phyloP scores from a whole-genome alignment of 108 stramenopile genomes.

The Conticribra weissflogii region DNA sequence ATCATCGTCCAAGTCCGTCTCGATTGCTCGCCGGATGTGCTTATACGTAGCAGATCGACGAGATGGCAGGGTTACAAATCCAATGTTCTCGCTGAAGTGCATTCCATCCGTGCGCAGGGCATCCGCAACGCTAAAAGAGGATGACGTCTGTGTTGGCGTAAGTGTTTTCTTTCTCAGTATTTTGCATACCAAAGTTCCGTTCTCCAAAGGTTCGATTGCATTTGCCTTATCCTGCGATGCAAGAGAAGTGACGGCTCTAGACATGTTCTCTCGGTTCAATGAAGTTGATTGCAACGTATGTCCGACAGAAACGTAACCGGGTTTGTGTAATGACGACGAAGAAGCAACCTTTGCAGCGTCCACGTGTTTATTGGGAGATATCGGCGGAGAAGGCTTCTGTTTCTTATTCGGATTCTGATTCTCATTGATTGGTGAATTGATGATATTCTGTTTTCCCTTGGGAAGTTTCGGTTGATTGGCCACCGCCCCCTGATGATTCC shows the following conservation, averaged over 20 bases:
- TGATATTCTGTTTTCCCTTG: slow-evolving; percentile 13
- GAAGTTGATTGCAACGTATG: slow-evolving; percentile 2
- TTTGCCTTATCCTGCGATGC: slow-evolving; percentile 21
- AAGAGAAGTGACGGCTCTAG: slow-evolving; percentile 17
- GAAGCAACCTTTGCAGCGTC: background rate
- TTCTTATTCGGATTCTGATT: slow-evolving; percentile 16
- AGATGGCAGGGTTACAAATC: slow-evolving; percentile 74
- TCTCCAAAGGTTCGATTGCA: slow-evolving; percentile 46
- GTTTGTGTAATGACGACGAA: background rate
- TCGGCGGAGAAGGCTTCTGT: background rate
- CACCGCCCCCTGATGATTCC: slow-evolving; percentile 65
- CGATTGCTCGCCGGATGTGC: slow-evolving; percentile 56
- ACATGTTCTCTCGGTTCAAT: slow-evolving; percentile 30
- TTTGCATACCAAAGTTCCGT: slow-evolving; percentile 49
- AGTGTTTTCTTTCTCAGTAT: slow-evolving; percentile 28
- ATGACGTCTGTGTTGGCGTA: background rate
- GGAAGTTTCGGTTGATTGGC: slow-evolving; percentile 20
- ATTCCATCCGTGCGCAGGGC: slow-evolving; percentile 8
- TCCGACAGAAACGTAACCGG: background rate
- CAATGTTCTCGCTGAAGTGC: slow-evolving; percentile 57
- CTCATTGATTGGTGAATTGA: slow-evolving; percentile 4
- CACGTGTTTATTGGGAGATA: background rate
- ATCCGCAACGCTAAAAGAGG: background rate
- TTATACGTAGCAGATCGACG: slow-evolving; percentile 62
- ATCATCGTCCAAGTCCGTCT: slow-evolving; percentile 66